Percentiles rank a stretch among this genome's conserved stretches.
Conservation (phyloP, 2,329 filamentous ascomycete species). For the Neonectria faginata region DNA sequence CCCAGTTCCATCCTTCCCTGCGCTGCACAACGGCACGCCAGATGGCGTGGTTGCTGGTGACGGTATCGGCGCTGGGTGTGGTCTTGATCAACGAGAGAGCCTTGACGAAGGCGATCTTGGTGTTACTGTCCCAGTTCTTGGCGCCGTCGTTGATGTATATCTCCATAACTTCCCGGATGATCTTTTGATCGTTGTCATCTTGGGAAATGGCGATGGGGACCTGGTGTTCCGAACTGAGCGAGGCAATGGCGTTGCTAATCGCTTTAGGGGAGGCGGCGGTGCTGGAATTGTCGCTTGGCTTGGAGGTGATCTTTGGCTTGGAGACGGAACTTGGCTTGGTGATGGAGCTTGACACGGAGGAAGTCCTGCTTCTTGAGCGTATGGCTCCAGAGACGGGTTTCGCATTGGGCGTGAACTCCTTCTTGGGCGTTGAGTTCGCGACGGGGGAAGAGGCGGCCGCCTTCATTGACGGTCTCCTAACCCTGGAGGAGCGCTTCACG, state of each 20-base stretch:
- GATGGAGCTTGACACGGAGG: not conserved
- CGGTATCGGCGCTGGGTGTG: not conserved
- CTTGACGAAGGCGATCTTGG: constrained; percentile 20
- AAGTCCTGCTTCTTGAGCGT: not conserved
- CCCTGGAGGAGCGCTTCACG: not conserved
- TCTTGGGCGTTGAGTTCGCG: not conserved
- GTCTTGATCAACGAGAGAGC: constrained; percentile 13
- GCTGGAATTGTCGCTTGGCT: not conserved
- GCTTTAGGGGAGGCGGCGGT: not conserved
- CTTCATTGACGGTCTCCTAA: not conserved
- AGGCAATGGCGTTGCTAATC: not conserved
- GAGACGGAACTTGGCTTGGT: not conserved
- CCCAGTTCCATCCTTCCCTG: constrained; percentile 24
- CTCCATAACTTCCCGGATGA: constrained; percentile 7
- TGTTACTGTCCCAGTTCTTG: constrained; percentile 9
- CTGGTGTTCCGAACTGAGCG: constrained; percentile 8
- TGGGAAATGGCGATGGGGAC: constrained; percentile 11
- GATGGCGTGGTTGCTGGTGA: constrained; percentile 14
- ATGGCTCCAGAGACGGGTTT: not conserved
- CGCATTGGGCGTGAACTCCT: not conserved
- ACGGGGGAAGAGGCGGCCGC: not conserved
- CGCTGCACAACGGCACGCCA: constrained; percentile 8
- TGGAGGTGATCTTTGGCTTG: not conserved
- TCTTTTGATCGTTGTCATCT: not conserved
- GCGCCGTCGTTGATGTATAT: constrained; percentile 16